These are phyloP conservation scores for Penicillium paxilli DNA, from an alignment of 495 filamentous ascomycete species.

Conservation along the genomic window DNA sequence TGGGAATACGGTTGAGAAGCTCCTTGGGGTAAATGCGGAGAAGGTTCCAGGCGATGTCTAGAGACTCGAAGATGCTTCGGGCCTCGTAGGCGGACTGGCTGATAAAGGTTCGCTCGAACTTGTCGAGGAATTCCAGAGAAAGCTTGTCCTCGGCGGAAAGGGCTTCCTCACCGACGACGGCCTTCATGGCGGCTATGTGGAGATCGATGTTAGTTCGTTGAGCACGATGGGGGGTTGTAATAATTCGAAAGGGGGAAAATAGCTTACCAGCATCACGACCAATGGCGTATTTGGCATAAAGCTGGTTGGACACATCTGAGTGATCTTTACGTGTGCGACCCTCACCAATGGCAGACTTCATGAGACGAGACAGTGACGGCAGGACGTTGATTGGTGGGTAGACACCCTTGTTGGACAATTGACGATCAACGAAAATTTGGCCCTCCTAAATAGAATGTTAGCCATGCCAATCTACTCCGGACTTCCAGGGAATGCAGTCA, in stretches of 20 bases:
- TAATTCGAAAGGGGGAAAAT: too few species aligned
- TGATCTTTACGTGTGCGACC: constrained; percentile 94
- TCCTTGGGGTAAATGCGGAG: constrained; percentile 97
- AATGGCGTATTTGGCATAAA: constrained; percentile 99
- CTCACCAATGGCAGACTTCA: constrained; percentile 99
- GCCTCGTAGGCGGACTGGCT: constrained; percentile 88
- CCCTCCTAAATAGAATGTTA: constrained; percentile 57
- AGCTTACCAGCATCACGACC: constrained; percentile 79
- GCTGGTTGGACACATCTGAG: constrained; percentile 97
- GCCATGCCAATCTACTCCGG: background rate
- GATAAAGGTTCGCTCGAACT: constrained; percentile 95
- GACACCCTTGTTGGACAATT: constrained; percentile 91
- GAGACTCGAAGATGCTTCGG: constrained; percentile 83
- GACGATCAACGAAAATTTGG: constrained; percentile 96
- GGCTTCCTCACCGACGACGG: constrained; percentile 97
- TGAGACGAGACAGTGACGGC: constrained; percentile 96
- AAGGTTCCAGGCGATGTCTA: constrained; percentile 95
- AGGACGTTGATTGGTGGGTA: constrained; percentile 99
- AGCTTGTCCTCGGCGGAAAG: constrained; percentile 95
- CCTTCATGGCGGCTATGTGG: constrained; percentile 96
- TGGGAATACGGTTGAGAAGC: constrained; percentile 93
- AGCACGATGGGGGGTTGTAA: too few species aligned
- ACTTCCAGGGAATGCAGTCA: too few species aligned
- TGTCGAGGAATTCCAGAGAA: constrained; percentile 95
- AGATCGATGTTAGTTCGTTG: too few species aligned